phyloP scores from a whole-genome alignment of 257 asterid species.

The Parsonsia alboflavescens region DNA sequence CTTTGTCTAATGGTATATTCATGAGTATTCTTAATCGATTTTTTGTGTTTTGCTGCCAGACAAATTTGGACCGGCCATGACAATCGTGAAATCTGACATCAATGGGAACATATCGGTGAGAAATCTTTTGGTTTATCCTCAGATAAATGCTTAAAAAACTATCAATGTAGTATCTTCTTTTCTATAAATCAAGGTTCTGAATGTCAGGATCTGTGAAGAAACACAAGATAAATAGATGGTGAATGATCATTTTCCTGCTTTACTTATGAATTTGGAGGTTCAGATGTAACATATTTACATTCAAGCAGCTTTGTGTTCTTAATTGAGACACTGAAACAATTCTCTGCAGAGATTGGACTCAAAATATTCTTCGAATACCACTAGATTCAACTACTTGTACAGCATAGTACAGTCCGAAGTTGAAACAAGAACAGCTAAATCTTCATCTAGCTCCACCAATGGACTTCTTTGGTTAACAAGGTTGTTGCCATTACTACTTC shows the following conservation, averaged over 20 bases:
- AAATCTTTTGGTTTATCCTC: background rate
- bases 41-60: slow-evolving; percentile 34
- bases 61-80: slow-evolving; percentile 81
- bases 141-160: background rate
- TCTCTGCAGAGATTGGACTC: slow-evolving; percentile 64
- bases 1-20: too few relatives aligned
- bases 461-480: slow-evolving; percentile 92
- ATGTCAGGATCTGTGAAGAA: background rate
- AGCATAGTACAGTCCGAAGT: slow-evolving; percentile 84
- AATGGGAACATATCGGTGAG: slow-evolving; percentile 70
- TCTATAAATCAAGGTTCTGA: too few relatives aligned
- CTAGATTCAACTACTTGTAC: slow-evolving; percentile 73
- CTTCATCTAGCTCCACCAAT: slow-evolving; percentile 75
- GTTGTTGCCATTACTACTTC: slow-evolving; percentile 22
- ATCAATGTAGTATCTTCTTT: background rate
- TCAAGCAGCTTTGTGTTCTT: background rate
- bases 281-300: background rate
- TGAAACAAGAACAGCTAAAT: slow-evolving; percentile 64
- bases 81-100: slow-evolving; percentile 70
- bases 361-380: slow-evolving; percentile 55
- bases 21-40: too few relatives aligned
- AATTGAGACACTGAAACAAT: background rate
- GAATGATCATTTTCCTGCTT: background rate
- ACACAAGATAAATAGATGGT: background rate
- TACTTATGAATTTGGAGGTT: background rate